Conservation (phyloP, 2,329 filamentous ascomycete species). For the Magnaporthiopsis incrustans region DNA sequence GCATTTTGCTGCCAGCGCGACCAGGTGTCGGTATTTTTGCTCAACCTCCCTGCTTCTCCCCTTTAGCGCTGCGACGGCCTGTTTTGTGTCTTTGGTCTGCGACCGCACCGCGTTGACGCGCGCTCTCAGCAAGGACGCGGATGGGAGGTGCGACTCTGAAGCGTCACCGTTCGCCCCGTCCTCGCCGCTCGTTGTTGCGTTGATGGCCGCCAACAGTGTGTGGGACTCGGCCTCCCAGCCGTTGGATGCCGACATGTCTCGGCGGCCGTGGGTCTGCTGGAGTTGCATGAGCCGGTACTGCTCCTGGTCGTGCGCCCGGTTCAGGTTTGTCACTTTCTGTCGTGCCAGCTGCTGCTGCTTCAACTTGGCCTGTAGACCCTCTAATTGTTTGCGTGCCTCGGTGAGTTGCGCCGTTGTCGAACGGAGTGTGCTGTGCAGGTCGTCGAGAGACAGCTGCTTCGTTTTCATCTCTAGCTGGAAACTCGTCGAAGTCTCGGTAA, state of each 20-base stretch:
- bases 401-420: conserved; percentile 72
- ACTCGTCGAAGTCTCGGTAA: conserved; percentile 69
- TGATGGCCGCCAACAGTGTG: conserved; percentile 34
- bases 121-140: conserved; percentile 53
- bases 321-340: conserved; percentile 72
- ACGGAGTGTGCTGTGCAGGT: conserved; percentile 71
- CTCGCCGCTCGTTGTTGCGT: conserved; percentile 26
- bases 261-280: conserved; percentile 32
- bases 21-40: conserved; percentile 78
- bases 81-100: conserved; percentile 59
- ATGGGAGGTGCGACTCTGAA: conserved; percentile 41
- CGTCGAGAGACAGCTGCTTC: conserved; percentile 78
- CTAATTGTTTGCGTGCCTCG: conserved; percentile 66
- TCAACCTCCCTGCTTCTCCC: conserved; percentile 78
- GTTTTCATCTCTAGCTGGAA: conserved; percentile 74
- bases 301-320: conserved; percentile 64
- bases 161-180: conserved; percentile 17
- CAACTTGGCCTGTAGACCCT: conserved; percentile 58
- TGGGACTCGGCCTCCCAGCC: conserved; percentile 48
- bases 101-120: conserved; percentile 61
- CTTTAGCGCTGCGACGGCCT: conserved; percentile 63
- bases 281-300: conserved; percentile 43
- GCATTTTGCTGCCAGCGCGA: conserved; percentile 77
- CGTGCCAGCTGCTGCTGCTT: conserved; percentile 57
- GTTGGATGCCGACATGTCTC: conserved; percentile 37